A percentile compares a stretch with the other conserved stretches of the same genome.
These are phyloP conservation scores for Persicaria tinctoria DNA, from an alignment of 148 eudicot species.

Conservation along the genomic window DNA sequence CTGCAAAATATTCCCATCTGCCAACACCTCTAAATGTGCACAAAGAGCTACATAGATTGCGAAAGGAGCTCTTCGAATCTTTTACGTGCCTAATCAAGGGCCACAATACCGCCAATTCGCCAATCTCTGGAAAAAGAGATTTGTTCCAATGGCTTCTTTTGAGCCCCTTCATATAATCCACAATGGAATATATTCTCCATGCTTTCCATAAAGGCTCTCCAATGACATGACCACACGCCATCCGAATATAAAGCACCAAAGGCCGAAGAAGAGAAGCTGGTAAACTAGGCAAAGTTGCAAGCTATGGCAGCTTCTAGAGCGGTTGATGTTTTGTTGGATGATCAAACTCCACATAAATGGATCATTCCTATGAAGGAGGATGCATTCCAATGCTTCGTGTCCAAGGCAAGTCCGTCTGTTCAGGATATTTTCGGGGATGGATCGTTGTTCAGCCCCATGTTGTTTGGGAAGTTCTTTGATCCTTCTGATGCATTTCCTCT, in stretches of 20 bases:
- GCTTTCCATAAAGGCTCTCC: neutral
- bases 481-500: conserved; percentile 92
- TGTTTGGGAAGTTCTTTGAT: conserved; percentile 89
- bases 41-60: neutral
- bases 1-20: neutral
- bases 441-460: conserved; percentile 68
- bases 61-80: conserved; percentile 8
- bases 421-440: conserved; percentile 51
- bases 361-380: conserved; percentile 60
- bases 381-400: conserved; percentile 37
- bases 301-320: conserved; percentile 38
- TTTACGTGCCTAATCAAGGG: conserved; percentile 2
- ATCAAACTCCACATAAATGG: conserved; percentile 63
- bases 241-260: conserved; percentile 24
- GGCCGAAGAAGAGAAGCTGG: conserved; percentile 6
- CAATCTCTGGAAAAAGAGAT: neutral
- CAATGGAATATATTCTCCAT: conserved; percentile 7
- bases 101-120: neutral
- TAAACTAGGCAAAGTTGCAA: neutral
- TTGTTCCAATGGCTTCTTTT: neutral
- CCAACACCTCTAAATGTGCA: neutral
- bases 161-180: conserved; percentile 3
- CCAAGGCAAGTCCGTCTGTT: conserved; percentile 28
- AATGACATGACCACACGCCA: neutral
- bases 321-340: conserved; percentile 49